Evolutionary conservation across 345 rosid species (phyloP).

Genomic region (Eucalyptus regnans): DNA sequence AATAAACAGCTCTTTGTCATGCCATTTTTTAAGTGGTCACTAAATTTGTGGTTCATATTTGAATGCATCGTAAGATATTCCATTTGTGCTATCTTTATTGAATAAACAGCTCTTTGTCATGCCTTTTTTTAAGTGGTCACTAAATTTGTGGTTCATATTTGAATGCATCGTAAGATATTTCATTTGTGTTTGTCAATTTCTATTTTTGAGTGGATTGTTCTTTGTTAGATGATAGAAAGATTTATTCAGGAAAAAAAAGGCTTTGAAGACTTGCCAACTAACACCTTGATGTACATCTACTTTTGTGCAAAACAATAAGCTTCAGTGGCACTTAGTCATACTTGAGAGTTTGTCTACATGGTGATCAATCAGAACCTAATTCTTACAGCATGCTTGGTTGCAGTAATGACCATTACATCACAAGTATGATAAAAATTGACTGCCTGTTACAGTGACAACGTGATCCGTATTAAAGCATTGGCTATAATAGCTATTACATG

Average conservation of each 20-base stretch:
- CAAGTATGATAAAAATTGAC: not conserved
- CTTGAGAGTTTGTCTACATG: not conserved
- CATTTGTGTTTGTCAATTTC: not conserved
- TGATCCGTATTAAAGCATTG: not conserved
- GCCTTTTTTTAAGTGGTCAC: not conserved
- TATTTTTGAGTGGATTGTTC: not conserved
- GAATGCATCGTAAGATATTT: not conserved
- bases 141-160: not conserved
- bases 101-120: not conserved
- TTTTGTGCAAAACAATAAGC: not conserved
- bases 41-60: not conserved
- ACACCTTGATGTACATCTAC: not conserved
- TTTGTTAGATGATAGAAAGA: not conserved
- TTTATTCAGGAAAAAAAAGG: not conserved
- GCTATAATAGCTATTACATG: not conserved
- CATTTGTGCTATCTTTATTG: not conserved
- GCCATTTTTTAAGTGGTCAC: not conserved
- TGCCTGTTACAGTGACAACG: not conserved
- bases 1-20: not conserved
- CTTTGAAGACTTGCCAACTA: not conserved
- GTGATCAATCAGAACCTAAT: not conserved
- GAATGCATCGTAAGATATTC: not conserved
- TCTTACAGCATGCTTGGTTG: not conserved
- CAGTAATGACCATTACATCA: not conserved
- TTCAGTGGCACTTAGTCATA: not conserved